Percentiles rank a stretch among this genome's conserved stretches.
phyloP scores from a whole-genome alignment of 2,329 filamentous ascomycete species.

The Fusarium sp. region DNA sequence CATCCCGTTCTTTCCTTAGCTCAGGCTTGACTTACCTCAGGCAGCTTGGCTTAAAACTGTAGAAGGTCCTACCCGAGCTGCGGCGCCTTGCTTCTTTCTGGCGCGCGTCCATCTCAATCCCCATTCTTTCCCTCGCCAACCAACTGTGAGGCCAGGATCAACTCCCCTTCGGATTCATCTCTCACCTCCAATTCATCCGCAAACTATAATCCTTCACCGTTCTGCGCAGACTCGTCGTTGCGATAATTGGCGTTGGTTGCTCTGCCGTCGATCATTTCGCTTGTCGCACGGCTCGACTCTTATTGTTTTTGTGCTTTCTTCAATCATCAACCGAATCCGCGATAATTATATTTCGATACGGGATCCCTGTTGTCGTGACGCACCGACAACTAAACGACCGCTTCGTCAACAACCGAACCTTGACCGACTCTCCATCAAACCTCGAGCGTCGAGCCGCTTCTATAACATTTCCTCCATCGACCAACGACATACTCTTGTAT shows the following conservation, averaged over 20 bases:
- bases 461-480: constrained; percentile 16
- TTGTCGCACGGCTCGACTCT: constrained; percentile 20
- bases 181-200: constrained; percentile 30
- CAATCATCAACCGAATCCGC: constrained; percentile 28
- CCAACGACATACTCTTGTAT: constrained; percentile 24
- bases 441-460: constrained; percentile 23
- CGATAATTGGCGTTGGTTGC: constrained; percentile 31
- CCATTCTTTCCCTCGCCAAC: constrained; percentile 46
- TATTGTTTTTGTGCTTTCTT: constrained; percentile 30
- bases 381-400: constrained; percentile 33
- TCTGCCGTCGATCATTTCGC: constrained; percentile 20
- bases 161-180: constrained; percentile 41
- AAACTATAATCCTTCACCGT: constrained; percentile 37
- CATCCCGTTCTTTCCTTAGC: constrained; percentile 28
- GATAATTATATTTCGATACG: constrained; percentile 45
- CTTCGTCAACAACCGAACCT: constrained; percentile 38
- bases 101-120: constrained; percentile 40
- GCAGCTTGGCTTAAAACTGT: constrained; percentile 31
- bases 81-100: constrained; percentile 40
- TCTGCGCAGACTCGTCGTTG: constrained; percentile 30
- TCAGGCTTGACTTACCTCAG: constrained; percentile 29
- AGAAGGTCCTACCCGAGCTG: constrained; percentile 34
- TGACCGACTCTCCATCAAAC: constrained; percentile 24
- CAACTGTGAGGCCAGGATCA: constrained; percentile 37
- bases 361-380: constrained; percentile 43